phyloP scores from a whole-genome alignment of 2,329 filamentous ascomycete genomes.

The Cadophora sp. region DNA sequence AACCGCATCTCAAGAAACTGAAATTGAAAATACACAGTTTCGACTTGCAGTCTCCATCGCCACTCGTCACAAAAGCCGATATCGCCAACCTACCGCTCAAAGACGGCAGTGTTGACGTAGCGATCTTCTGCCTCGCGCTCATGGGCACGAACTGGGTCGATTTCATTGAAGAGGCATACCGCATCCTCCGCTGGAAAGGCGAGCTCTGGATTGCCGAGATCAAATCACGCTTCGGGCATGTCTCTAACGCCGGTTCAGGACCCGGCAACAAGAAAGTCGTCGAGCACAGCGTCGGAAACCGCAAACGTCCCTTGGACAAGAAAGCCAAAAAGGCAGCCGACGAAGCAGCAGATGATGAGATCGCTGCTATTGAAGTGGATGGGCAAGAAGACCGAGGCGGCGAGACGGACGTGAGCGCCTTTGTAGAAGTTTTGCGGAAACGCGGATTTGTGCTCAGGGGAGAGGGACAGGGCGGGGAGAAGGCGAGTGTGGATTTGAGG shows the following conservation, averaged over 20 bases:
- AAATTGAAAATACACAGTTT: conserved; percentile 81
- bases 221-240: conserved; percentile 84
- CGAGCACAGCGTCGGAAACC: conserved; percentile 74
- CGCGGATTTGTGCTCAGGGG: conserved; percentile 86
- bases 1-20: conserved; percentile 67
- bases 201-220: conserved; percentile 98
- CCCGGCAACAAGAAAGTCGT: conserved; percentile 56
- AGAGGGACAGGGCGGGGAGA: conserved; percentile 53
- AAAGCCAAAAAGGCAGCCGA: conserved; percentile 49
- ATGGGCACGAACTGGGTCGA: conserved; percentile 99
- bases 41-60: conserved; percentile 80
- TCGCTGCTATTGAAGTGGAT: conserved; percentile 75
- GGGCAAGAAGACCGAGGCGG: conserved; percentile 66
- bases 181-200: conserved; percentile 89
- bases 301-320: conserved; percentile 55
- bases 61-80: conserved; percentile 85
- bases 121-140: conserved; percentile 92
- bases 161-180: conserved; percentile 95
- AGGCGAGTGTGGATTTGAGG: conserved; percentile 72
- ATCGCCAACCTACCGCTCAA: conserved; percentile 82
- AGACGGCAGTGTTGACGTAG: conserved; percentile 80
- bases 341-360: conserved; percentile 55
- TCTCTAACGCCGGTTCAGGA: conserved; percentile 50
- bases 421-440: conserved; percentile 81
- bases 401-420: conserved; percentile 86